Conservation (phyloP, 2,329 filamentous ascomycete species). For the Cladorrhinum sp. region DNA sequence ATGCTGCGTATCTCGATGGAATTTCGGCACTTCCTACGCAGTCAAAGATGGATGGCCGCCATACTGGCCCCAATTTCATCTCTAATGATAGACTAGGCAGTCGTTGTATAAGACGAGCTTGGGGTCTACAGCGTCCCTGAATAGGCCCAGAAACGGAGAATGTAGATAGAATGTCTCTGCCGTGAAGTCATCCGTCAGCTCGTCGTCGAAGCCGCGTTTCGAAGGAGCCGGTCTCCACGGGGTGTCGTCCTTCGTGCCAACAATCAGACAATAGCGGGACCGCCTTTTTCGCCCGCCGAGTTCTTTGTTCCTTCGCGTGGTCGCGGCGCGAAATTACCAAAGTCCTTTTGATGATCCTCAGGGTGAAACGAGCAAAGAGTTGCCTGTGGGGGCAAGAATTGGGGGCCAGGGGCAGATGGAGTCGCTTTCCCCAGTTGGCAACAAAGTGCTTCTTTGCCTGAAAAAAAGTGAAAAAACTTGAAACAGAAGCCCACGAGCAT, state of each 20-base stretch:
- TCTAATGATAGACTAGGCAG: not conserved
- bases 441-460: not conserved
- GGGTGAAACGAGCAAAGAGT: constrained; percentile 5
- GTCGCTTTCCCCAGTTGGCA: constrained; percentile 3
- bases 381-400: constrained; percentile 3
- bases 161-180: not conserved
- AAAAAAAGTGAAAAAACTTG: not conserved
- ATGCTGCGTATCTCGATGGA: not conserved
- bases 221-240: not conserved
- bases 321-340: not conserved
- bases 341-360: constrained; percentile 1
- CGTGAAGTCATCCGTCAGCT: not conserved
- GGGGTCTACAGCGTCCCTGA: constrained; percentile 5
- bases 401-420: constrained; percentile 5
- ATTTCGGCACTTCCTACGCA: not conserved
- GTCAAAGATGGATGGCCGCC: not conserved
- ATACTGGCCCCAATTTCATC: not conserved
- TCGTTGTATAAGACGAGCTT: not conserved
- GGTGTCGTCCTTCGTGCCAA: not conserved
- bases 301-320: not conserved
- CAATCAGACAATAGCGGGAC: not conserved
- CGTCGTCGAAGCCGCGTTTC: not conserved
- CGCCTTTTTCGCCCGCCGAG: not conserved
- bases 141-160: not conserved
- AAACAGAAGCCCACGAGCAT: not conserved